These are phyloP conservation scores for Trametes meyenii DNA, from an alignment of 768 basidiomycete species.

Conservation along the genomic window DNA sequence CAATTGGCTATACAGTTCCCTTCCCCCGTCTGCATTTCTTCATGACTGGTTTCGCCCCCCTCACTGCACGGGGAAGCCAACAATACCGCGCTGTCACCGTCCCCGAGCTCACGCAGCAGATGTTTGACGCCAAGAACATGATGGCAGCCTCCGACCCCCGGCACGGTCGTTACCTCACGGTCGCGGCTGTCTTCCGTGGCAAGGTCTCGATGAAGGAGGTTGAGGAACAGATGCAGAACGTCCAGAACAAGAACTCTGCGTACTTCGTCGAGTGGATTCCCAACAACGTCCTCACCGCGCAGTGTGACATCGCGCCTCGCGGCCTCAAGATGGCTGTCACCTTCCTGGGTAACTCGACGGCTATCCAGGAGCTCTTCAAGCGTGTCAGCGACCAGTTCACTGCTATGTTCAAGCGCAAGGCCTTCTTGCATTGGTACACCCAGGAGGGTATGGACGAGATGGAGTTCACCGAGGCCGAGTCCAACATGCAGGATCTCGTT, in stretches of 20 bases:
- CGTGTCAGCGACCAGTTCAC: slow-evolving; percentile 98
- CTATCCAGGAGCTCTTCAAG: slow-evolving; percentile 98
- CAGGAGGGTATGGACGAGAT: slow-evolving; percentile 99
- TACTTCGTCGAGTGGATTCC: slow-evolving; percentile 99
- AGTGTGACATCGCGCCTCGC: slow-evolving; percentile 96
- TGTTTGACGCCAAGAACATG: slow-evolving; percentile 99
- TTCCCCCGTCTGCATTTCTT: slow-evolving; percentile 99
- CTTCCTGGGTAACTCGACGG: slow-evolving; percentile 96
- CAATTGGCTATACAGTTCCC: slow-evolving; percentile 59
- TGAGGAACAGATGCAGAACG: slow-evolving; percentile 98
- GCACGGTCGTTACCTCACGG: slow-evolving; percentile 97
- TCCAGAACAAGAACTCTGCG: slow-evolving; percentile 96
- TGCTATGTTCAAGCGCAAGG: slow-evolving; percentile 99
- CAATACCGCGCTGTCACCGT: slow-evolving; percentile 97
- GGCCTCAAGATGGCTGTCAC: slow-evolving; percentile 97
- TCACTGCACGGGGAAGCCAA: slow-evolving; percentile 92
- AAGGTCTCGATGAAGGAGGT: slow-evolving; percentile 99
- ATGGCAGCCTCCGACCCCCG: slow-evolving; percentile 98
- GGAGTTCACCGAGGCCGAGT: slow-evolving; percentile 99
- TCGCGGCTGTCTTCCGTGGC: slow-evolving; percentile 97
- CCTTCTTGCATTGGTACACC: slow-evolving; percentile 99
- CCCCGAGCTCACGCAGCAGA: slow-evolving; percentile 96
- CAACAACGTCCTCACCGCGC: slow-evolving; percentile 96
- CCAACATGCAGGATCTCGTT: slow-evolving; percentile 98
- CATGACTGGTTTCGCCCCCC: slow-evolving; percentile 94